Percentiles rank a stretch among this genome's conserved stretches.
These are phyloP conservation scores for Coemansia sp. DNA, from an alignment of 371 early-diverging fungal species.

Conservation along the genomic window DNA sequence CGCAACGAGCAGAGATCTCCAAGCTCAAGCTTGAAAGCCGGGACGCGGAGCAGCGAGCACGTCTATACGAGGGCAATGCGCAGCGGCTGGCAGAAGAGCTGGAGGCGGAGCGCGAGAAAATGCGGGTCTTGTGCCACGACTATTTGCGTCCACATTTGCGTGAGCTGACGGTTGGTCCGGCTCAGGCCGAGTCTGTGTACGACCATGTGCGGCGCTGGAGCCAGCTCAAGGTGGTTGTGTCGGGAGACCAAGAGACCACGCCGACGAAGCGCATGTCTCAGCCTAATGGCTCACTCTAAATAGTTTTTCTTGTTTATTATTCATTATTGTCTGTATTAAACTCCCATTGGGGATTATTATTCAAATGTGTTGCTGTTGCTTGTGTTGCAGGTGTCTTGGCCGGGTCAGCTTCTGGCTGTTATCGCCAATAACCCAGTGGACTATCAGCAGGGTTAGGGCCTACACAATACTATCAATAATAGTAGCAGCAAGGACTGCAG, in stretches of 20 bases:
- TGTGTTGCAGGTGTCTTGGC: too few species aligned
- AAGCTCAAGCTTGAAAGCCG: conserved; percentile 23
- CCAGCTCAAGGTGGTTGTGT: conserved; percentile 26
- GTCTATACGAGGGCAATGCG: conserved; percentile 7
- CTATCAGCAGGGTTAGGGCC: too few species aligned
- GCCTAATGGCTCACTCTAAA: too few species aligned
- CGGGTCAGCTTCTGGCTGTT: too few species aligned
- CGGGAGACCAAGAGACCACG: conserved; percentile 6
- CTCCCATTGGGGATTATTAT: too few species aligned
- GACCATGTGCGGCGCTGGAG: conserved; percentile 35
- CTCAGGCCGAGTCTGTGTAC: conserved; percentile 28
- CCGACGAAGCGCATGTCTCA: conserved; percentile 14
- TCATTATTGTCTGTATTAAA: neutral
- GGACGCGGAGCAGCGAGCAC: conserved; percentile 7
- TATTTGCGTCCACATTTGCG: conserved; percentile 30
- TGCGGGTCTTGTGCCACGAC: conserved; percentile 26
- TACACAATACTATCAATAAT: too few species aligned
- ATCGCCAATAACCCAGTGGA: too few species aligned
- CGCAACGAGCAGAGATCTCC: conserved; percentile 28
- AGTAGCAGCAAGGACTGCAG: too few species aligned
- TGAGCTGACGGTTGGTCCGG: conserved; percentile 34
- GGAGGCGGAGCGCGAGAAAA: conserved; percentile 7
- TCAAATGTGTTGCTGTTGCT: too few species aligned
- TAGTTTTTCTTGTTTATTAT: too few species aligned
- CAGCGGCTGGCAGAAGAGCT: conserved; percentile 2